These are phyloP conservation scores for Xylariaceae sp. DNA, from an alignment of 2,329 filamentous ascomycete genomes.

Conservation along the genomic window DNA sequence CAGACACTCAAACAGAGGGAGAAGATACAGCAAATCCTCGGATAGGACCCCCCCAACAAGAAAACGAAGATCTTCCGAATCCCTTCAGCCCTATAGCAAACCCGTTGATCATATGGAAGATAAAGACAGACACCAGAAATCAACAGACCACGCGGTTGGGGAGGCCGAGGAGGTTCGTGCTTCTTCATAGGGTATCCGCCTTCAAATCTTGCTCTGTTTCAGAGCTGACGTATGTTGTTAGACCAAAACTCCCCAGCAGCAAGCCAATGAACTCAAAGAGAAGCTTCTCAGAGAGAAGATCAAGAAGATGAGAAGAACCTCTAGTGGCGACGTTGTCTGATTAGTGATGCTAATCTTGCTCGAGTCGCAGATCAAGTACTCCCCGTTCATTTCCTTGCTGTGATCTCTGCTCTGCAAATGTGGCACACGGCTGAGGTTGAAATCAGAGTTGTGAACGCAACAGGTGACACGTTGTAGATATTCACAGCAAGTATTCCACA, in stretches of 20 bases:
- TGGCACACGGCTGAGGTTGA: not conserved
- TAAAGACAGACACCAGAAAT: conserved; percentile 37
- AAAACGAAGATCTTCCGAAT: conserved; percentile 48
- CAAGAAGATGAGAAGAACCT: conserved; percentile 50
- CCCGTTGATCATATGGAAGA: conserved; percentile 54
- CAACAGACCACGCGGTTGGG: conserved; percentile 27
- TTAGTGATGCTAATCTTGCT: conserved; percentile 43
- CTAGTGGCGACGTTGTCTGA: conserved; percentile 35
- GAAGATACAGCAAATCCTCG: conserved; percentile 18
- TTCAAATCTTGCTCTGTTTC: conserved; percentile 16
- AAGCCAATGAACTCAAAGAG: conserved; percentile 43
- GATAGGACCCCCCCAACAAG: conserved; percentile 29
- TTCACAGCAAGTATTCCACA: no score
- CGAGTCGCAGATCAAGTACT: conserved; percentile 28
- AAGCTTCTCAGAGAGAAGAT: conserved; percentile 49
- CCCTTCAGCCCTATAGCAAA: conserved; percentile 46
- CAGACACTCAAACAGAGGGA: conserved; percentile 14
- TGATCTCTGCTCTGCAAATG: not conserved
- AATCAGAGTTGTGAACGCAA: no score
- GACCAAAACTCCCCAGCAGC: conserved; percentile 34
- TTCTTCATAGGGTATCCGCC: conserved; percentile 26
- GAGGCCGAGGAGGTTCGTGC: conserved; percentile 39
- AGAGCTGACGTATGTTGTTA: conserved; percentile 32
- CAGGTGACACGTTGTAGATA: no score
- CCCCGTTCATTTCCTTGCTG: not conserved